A percentile compares a stretch with the other conserved stretches of the same genome.
These are phyloP conservation scores for Withania somnifera DNA, from an alignment of 305 asterid species.

Conservation along the genomic window DNA sequence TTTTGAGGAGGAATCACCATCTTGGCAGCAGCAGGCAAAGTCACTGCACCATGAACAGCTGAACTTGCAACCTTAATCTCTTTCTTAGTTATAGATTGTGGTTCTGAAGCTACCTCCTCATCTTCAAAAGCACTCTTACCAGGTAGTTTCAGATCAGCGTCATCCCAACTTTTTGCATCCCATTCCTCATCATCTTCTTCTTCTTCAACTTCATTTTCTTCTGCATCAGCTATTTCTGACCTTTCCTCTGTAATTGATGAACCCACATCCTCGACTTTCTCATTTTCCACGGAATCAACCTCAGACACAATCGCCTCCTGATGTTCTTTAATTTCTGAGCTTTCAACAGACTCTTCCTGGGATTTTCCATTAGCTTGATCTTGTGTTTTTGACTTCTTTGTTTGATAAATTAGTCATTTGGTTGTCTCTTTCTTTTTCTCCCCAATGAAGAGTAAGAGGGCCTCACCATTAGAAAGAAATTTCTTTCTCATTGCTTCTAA, in stretches of 20 bases:
- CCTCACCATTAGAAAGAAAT: conserved; percentile 57
- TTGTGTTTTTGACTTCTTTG: conserved; percentile 67
- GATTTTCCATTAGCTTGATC: conserved; percentile 57
- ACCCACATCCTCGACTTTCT: conserved; percentile 40
- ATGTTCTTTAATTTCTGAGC: conserved; percentile 23
- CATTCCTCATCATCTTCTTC: conserved; percentile 78
- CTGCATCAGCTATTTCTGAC: conserved; percentile 31
- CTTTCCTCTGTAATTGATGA: conserved; percentile 27
- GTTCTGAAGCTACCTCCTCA: conserved; percentile 83
- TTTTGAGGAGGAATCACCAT: conserved; percentile 16
- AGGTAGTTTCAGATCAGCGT: conserved; percentile 79
- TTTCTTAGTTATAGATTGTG: conserved; percentile 44
- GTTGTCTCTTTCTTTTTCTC: conserved; percentile 43
- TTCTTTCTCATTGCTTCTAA: conserved; percentile 82
- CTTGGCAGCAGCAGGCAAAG: conserved; percentile 27
- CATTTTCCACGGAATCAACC: conserved; percentile 31
- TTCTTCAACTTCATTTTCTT: conserved; percentile 55
- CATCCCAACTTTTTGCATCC: conserved; percentile 99
- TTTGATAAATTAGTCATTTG: conserved; percentile 66
- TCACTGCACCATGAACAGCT: conserved; percentile 24
- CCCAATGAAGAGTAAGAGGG: conserved; percentile 31
- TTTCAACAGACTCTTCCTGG: conserved; percentile 33
- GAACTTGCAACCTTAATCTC: conserved; percentile 36
- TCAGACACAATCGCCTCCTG: conserved; percentile 34
- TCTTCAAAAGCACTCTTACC: conserved; percentile 81